Percentiles rank a stretch among this genome's conserved stretches.
Evolutionary conservation across 73 alveolate genomes (phyloP).

Genomic region (Paramecium primaurelia): DNA sequence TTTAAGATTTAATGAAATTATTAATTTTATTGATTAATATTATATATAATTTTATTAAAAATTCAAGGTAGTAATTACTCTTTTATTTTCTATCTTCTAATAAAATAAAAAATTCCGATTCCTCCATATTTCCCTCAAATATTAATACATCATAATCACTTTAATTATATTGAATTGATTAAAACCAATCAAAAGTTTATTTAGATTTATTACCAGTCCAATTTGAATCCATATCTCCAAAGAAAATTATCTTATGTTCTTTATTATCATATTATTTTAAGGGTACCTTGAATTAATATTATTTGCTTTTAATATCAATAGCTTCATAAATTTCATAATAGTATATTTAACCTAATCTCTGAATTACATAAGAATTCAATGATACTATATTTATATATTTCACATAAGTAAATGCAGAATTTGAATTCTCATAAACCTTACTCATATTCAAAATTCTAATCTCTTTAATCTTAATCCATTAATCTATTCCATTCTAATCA

Average conservation of each 20-base stretch:
- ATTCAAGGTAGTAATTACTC: neutral
- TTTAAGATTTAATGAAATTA: too few species aligned
- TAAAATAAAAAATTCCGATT: neutral
- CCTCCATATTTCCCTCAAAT: conserved; percentile 36
- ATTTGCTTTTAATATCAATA: neutral
- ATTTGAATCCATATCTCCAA: conserved; percentile 48
- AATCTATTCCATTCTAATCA: neutral
- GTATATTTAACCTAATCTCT: neutral
- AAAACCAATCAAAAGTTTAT: conserved; percentile 6
- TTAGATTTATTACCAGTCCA: neutral
- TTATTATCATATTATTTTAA: neutral
- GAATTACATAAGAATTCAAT: neutral
- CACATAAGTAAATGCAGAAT: neutral
- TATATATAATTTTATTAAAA: neutral
- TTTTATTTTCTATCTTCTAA: neutral
- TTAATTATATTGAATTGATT: neutral
- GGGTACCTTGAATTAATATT: neutral
- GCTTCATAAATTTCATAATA: neutral
- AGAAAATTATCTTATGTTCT: neutral
- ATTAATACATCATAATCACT: neutral
- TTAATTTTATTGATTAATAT: too few species aligned
- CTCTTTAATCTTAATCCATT: neutral
- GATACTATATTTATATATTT: neutral
- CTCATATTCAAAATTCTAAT: neutral
- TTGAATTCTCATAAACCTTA: neutral